These are phyloP conservation scores for Diaporthe velutina DNA, from an alignment of 2,329 filamentous ascomycete species.

Conservation along the genomic window DNA sequence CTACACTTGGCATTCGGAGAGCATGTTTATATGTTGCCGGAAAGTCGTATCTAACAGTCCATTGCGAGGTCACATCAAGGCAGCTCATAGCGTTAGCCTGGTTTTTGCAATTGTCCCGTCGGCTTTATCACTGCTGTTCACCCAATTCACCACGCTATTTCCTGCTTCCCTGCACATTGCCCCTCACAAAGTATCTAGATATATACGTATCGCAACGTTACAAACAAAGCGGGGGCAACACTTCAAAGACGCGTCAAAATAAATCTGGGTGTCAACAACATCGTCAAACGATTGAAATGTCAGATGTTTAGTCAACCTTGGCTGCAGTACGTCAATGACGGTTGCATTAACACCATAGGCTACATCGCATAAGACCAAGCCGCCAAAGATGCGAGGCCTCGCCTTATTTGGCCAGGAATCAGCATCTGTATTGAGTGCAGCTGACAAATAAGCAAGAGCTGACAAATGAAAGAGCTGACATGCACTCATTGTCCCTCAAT, in stretches of 20 bases:
- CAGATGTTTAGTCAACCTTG: not conserved
- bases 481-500: not conserved
- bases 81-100: not conserved
- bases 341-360: too few species aligned
- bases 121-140: not conserved
- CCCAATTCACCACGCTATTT: not conserved
- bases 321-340: not conserved
- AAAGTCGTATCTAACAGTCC: not conserved
- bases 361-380: not conserved
- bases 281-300: not conserved
- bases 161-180: not conserved
- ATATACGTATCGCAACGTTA: slow-evolving; percentile 21
- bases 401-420: not conserved
- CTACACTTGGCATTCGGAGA: not conserved
- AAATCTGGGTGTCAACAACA: not conserved
- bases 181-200: not conserved
- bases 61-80: not conserved
- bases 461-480: not conserved
- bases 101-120: not conserved
- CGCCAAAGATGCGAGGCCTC: not conserved
- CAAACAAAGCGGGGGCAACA: slow-evolving; percentile 2
- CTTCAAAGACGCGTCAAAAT: not conserved
- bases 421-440: not conserved
- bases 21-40: not conserved
- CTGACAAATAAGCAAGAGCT: not conserved